These are phyloP conservation scores for Monilinia fructicola DNA, from an alignment of 2,329 filamentous ascomycete species.

Conservation along the genomic window DNA sequence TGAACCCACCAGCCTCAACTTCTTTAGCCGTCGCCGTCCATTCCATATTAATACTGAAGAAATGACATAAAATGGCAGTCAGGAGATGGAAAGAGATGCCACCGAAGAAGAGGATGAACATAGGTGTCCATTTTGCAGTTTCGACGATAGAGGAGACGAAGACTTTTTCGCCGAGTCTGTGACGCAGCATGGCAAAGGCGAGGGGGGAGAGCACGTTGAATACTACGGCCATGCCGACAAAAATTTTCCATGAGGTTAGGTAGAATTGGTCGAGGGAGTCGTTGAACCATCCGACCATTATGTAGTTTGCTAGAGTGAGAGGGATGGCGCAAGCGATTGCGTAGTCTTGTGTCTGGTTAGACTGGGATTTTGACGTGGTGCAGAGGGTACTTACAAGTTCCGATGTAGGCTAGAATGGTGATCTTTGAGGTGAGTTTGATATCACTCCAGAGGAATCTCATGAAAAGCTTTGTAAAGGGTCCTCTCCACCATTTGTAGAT, in stretches of 20 bases:
- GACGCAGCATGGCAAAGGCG: slow-evolving; percentile 33
- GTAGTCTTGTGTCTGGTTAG: slow-evolving; percentile 43
- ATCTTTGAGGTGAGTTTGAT: slow-evolving; percentile 67
- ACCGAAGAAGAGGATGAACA: slow-evolving; percentile 48
- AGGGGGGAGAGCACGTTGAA: slow-evolving; percentile 54
- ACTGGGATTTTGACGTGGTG: no score
- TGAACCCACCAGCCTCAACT: slow-evolving; percentile 56
- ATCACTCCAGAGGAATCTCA: slow-evolving; percentile 57
- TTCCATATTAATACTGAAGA: slow-evolving; percentile 47
- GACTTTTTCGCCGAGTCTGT: slow-evolving; percentile 30
- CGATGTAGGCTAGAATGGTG: slow-evolving; percentile 69
- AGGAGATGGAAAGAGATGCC: slow-evolving; percentile 47
- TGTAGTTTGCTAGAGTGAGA: slow-evolving; percentile 69
- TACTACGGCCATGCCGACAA: slow-evolving; percentile 61
- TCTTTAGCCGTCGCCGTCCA: slow-evolving; percentile 61
- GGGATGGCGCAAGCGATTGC: slow-evolving; percentile 67
- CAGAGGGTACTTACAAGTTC: slow-evolving; percentile 39
- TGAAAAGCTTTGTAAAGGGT: slow-evolving; percentile 65
- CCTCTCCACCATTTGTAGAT: slow-evolving; percentile 62
- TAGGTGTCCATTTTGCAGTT: slow-evolving; percentile 55
- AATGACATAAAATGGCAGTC: slow-evolving; percentile 45
- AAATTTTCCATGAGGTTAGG: slow-evolving; percentile 64
- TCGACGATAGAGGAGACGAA: slow-evolving; percentile 46
- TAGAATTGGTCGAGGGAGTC: slow-evolving; percentile 67
- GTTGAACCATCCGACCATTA: slow-evolving; percentile 69